Base-by-base conservation (phyloP, 257 asterid species). In the Jacaranda copaia region DNA sequence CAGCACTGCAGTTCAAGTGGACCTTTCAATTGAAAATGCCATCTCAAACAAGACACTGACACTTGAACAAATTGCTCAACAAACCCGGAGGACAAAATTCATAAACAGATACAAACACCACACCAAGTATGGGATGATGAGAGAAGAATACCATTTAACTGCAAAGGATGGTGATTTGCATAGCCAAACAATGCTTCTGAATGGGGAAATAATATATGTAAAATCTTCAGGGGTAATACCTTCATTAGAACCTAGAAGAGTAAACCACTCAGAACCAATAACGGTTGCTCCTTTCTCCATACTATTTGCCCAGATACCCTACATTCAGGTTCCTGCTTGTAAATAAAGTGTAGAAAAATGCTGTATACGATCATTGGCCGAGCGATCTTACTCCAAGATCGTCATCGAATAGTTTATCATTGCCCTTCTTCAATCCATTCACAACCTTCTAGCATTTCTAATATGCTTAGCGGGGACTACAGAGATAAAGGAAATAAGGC, bases 101-200 rank as follows among this genome's bases (percentile, higher is more conserved):
- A 25, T 32, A 4, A 60, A 74, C 57, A 53, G 48, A 66, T 36
- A 73, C 70, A 62, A 61, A 75, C 19, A 67, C 15, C 40, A 39
- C 16, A 69, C 18, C 61, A 19, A 49, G 77, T 46, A 39, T 16
- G 69, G 59, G 63, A 75, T 59, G 74, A 36, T 56, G 78, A 89
- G 95, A 81, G 89, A 88, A 76, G 99, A 94, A 61, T 94, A 92
- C 81, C 98, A 92, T 74, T 81, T 91, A 40, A 88, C 95, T 32
- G 92, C 94, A 58, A 77, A 88, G 73, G 85, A 86, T 46, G 91
- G 96, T 13, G 86, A 94, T 70, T 71, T 90, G 77, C 98, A 91
- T 14, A 92, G 98, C 90, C 94, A 86, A 79, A 89, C 83, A 35
- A 76, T 91, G 87, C 88, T 88, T 43, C 90, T 94, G 18, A 94